Conservation (phyloP, 345 rosid genomes). For the Xanthoceras sorbifolium region DNA sequence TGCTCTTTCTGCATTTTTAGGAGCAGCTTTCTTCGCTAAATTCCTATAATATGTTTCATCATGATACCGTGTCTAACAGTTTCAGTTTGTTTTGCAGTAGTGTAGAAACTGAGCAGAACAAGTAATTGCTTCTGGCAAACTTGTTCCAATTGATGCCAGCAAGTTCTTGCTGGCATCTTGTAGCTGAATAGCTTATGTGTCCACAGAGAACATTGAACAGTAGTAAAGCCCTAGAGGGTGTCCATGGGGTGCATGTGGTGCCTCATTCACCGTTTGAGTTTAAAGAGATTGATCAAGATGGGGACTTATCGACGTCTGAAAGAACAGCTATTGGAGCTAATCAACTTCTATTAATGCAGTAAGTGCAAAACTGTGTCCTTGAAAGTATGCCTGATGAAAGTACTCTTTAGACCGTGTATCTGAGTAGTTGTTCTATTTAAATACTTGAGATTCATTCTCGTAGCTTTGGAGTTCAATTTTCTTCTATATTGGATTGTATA, state of each 20-base stretch:
- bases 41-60: not conserved
- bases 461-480: not conserved
- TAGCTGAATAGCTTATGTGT: slow-evolving; percentile 46
- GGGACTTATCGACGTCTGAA: slow-evolving; percentile 44
- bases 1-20: not conserved
- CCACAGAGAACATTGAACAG: slow-evolving; percentile 38
- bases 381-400: not conserved
- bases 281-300: slow-evolving; percentile 47
- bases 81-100: not conserved
- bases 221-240: slow-evolving; percentile 67
- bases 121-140: slow-evolving; percentile 21
- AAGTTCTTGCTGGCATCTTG: slow-evolving; percentile 45
- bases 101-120: slow-evolving; percentile 27
- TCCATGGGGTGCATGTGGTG: slow-evolving; percentile 72
- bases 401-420: not conserved
- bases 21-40: not conserved
- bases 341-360: slow-evolving; percentile 66
- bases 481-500: not conserved
- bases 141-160: slow-evolving; percentile 40
- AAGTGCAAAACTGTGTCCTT: slow-evolving; percentile 27
- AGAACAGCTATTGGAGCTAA: slow-evolving; percentile 44
- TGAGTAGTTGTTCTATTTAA: not conserved
- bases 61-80: not conserved
- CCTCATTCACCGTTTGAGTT: slow-evolving; percentile 70
- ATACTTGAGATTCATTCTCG: not conserved